Conservation (phyloP, 2,329 filamentous ascomycete genomes). For the Colletotrichum siamense region DNA sequence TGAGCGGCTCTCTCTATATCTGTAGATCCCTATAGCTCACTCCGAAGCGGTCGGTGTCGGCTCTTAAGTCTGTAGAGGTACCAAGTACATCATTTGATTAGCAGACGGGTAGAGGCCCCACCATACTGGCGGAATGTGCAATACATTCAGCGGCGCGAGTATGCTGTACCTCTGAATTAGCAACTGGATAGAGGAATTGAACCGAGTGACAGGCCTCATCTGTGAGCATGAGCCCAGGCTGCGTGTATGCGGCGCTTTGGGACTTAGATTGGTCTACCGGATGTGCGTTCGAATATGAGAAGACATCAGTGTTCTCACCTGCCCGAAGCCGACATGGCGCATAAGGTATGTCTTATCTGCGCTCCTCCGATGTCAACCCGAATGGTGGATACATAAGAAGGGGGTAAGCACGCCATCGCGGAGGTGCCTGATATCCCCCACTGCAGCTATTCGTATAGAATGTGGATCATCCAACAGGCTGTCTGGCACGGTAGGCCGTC, state of each 20-base stretch:
- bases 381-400: neutral
- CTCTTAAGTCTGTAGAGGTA: neutral
- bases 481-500: neutral
- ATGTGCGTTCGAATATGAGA: neutral
- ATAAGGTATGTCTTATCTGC: neutral
- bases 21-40: neutral
- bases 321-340: neutral
- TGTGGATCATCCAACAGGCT: neutral
- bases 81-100: too few species aligned
- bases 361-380: neutral
- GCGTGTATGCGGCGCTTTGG: neutral
- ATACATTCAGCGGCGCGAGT: neutral
- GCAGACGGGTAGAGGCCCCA: too few species aligned
- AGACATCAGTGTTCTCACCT: neutral
- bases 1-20: neutral
- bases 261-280: neutral
- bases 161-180: neutral
- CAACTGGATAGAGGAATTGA: neutral
- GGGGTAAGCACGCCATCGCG: neutral
- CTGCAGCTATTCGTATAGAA: neutral
- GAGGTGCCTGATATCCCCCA: neutral
- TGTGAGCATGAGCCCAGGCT: neutral
- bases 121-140: neutral
- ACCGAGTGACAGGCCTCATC: neutral
- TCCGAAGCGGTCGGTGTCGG: neutral